Percentiles rank a stretch among this genome's conserved stretches.
These are phyloP conservation scores for Chlorophyllum brunneum DNA, from an alignment of 768 basidiomycete genomes.

Conservation along the genomic window DNA sequence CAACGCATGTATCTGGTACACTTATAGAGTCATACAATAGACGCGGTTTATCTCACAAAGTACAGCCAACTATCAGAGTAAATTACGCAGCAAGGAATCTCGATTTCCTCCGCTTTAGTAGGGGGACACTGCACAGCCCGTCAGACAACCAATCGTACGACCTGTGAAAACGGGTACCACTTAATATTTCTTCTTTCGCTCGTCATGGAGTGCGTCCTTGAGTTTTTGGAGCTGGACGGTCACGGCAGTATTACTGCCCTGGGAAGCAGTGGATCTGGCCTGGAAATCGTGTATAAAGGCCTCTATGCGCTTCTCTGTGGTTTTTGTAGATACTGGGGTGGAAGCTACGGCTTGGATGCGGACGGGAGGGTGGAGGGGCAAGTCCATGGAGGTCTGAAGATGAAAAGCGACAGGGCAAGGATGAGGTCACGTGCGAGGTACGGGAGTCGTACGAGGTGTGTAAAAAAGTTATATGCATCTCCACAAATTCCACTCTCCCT, in stretches of 20 bases:
- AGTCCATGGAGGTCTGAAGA: constrained; percentile 37
- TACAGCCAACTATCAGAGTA: too few relatives aligned
- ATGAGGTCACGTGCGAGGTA: not conserved
- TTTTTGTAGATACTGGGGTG: constrained; percentile 34
- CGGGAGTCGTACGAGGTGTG: constrained; percentile 17
- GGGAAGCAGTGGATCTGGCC: constrained; percentile 38
- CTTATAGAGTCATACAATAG: too few relatives aligned
- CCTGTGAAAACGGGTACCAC: not conserved
- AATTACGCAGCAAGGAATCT: too few relatives aligned
- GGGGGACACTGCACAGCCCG: too few relatives aligned
- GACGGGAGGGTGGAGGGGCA: constrained; percentile 42
- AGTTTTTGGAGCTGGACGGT: constrained; percentile 60
- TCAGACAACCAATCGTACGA: not conserved
- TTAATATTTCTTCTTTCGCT: constrained; percentile 32
- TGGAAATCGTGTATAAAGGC: constrained; percentile 48
- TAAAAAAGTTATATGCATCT: not conserved
- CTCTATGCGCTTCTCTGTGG: constrained; percentile 36
- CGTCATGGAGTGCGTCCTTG: constrained; percentile 46
- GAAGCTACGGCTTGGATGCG: constrained; percentile 38
- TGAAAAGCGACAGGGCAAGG: not conserved
- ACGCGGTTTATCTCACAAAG: too few relatives aligned
- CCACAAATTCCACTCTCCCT: not conserved
- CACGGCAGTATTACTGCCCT: constrained; percentile 51
- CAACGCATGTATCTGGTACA: too few relatives aligned
- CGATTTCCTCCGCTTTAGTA: too few relatives aligned